Conservation (phyloP, 1,139 yeast genomes). For the Dujonia santamariae region DNA sequence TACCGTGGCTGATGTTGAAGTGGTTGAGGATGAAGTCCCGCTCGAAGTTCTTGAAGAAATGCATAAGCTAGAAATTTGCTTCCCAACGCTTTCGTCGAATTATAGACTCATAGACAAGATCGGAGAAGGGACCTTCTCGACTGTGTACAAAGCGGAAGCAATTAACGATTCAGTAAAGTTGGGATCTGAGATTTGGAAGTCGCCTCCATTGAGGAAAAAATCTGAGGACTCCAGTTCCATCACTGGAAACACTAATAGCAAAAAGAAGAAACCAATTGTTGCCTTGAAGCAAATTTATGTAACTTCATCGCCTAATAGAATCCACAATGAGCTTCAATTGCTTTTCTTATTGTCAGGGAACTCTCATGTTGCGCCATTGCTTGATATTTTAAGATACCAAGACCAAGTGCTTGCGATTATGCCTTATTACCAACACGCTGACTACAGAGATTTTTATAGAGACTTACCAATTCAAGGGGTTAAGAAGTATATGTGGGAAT, state of each 20-base stretch:
- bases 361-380: constrained; percentile 77
- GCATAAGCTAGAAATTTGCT: constrained; percentile 56
- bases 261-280: constrained; percentile 55
- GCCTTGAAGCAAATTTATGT: constrained; percentile 94
- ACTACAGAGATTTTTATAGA: constrained; percentile 82
- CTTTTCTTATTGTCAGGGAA: constrained; percentile 68
- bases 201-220: constrained; percentile 39
- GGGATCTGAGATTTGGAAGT: constrained; percentile 43
- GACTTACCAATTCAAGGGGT: constrained; percentile 78
- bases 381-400: constrained; percentile 81
- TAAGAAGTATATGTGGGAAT: constrained; percentile 74
- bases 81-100: constrained; percentile 56
- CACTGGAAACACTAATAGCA: neutral
- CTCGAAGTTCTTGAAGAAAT: constrained; percentile 65
- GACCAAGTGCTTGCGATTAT: constrained; percentile 93
- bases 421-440: constrained; percentile 90
- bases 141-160: constrained; percentile 87
- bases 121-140: constrained; percentile 94
- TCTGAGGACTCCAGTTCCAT: constrained; percentile 12
- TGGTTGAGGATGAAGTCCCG: constrained; percentile 31
- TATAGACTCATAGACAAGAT: constrained; percentile 77
- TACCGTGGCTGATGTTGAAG: neutral
- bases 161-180: constrained; percentile 40
- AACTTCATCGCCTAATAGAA: constrained; percentile 90
- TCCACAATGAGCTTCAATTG: constrained; percentile 79